Percentiles rank a stretch among this genome's conserved stretches.
Conservation (phyloP, 75 land plant species). For the Pinus tabuliformis region DNA sequence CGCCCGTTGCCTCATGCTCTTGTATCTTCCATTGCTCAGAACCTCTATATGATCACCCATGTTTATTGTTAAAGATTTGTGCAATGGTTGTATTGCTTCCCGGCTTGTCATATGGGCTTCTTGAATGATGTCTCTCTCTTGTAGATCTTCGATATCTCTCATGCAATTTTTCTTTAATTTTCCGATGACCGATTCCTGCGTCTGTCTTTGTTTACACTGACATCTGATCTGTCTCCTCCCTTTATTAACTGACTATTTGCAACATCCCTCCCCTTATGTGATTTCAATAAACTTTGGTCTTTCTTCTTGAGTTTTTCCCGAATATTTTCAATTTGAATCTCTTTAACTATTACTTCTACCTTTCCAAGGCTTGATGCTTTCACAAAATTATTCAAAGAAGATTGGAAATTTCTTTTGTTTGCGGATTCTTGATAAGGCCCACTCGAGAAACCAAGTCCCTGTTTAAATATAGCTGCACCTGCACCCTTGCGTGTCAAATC, state of each 20-base stretch:
- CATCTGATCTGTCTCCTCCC: not conserved
- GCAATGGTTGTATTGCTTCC: too few species aligned
- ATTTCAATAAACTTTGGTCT: slow-evolving; percentile 1
- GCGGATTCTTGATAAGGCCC: slow-evolving; percentile 8
- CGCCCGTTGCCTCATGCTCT: too few species aligned
- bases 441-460: slow-evolving; percentile 74
- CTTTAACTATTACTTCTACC: slow-evolving; percentile 25
- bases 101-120: slow-evolving; percentile 13
- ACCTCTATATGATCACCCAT: too few species aligned
- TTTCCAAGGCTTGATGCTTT: slow-evolving; percentile 36
- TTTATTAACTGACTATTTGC: not conserved
- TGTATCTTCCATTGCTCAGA: too few species aligned
- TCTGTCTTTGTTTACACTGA: not conserved
- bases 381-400: slow-evolving; percentile 49
- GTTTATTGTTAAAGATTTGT: too few species aligned
- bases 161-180: slow-evolving; percentile 6
- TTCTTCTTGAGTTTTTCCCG: slow-evolving; percentile 63
- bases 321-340: slow-evolving; percentile 36
- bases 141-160: slow-evolving; percentile 1
- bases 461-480: slow-evolving; percentile 80
- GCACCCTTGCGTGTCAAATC: slow-evolving; percentile 73
- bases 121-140: slow-evolving; percentile 9
- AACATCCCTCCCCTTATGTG: slow-evolving; percentile 6
- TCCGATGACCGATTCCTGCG: slow-evolving; percentile 8
- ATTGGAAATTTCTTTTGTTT: not conserved